Conservation (phyloP, 1,284 basidiomycete genomes). For the Megacollybia platyphylla region DNA sequence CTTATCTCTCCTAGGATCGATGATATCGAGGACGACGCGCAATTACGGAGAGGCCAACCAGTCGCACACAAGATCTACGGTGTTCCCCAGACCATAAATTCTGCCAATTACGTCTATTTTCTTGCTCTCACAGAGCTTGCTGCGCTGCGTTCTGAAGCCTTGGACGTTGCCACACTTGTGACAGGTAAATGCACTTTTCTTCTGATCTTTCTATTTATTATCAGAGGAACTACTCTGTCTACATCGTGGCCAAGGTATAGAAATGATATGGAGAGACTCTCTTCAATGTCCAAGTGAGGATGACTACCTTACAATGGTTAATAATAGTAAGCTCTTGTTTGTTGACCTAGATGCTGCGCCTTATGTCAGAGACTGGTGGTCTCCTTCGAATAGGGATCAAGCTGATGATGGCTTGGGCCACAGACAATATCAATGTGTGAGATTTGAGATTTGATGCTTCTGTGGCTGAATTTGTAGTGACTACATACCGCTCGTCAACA, state of each 20-base stretch:
- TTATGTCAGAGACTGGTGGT: conserved; percentile 79
- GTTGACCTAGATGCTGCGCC: background rate
- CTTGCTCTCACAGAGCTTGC: conserved; percentile 74
- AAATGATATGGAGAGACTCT: conserved; percentile 90
- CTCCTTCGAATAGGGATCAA: conserved; percentile 89
- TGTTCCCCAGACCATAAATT: conserved; percentile 93
- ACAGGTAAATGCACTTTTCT: background rate
- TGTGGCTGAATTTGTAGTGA: conserved; percentile 35
- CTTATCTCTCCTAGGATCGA: conserved; percentile 55
- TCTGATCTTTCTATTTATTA: background rate
- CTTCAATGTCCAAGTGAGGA: conserved; percentile 89
- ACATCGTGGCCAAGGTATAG: conserved; percentile 92
- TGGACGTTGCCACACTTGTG: conserved; percentile 55
- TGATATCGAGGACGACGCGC: conserved; percentile 95
- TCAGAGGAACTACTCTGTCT: conserved; percentile 79
- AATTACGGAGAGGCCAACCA: conserved; percentile 81
- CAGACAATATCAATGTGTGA: conserved; percentile 50
- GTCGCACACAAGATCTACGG: conserved; percentile 96
- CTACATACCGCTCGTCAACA: conserved; percentile 86
- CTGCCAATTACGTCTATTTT: conserved; percentile 96
- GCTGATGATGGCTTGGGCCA: conserved; percentile 88
- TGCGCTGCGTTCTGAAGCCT: conserved; percentile 31
- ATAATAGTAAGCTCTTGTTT: conserved; percentile 64
- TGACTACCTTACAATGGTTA: conserved; percentile 93
- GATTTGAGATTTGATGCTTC: conserved; percentile 9